Evolutionary conservation across 1,139 yeast species (phyloP), one percentile per base, ranked within the genome.

Genomic region (Meyerozyma carpophila): DNA sequence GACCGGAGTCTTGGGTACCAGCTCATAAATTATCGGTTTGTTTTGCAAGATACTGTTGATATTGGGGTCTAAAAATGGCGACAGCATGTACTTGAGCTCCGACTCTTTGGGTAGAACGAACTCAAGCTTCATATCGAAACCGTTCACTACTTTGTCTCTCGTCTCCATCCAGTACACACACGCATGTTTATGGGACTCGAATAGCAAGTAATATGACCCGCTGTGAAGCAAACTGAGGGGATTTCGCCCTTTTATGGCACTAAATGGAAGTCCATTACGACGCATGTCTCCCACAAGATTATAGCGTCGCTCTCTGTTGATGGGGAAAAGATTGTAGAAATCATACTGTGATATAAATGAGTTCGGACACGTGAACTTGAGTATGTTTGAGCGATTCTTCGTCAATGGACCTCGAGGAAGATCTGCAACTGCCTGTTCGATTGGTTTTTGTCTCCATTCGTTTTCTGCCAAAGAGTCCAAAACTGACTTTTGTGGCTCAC

Each of bases 181-280:
- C 0, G 88, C 87, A 20, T 74, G 75, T 28, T 67, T 63, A 41
- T 62, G 58, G 37, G 64, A 61, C 4, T 68, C 65, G 52, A 83
- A 83, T 3, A 77, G 57, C 34, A 83, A 61, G 54, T 73, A 82
- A 56, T 81, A 81, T 2, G 74, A 70, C 40, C 75, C 71, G 49
- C 68, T 61, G 37, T 76, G 73, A 26, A 63, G 51, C 32, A 82
- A 59, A 21, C 64, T 70, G 3, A 55, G 43, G 0, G 79, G 78
- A 47, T 75, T 65, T 45, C 89, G 59, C 11, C 73, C 73, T 46
- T 81, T 73, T 8, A 77, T 62, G 2, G 70, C 68, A 27, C 57
- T 55, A 40, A 71, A 70, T 14, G 49, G 44, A n/a, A 65, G 46
- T 1, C 65, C 65, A 18, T 55, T 54, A 8, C 37, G 25, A 8